Evolutionary conservation across 192 early-diverging fungal genomes (phyloP).

Genomic region (Entomortierella chlamydospora): DNA sequence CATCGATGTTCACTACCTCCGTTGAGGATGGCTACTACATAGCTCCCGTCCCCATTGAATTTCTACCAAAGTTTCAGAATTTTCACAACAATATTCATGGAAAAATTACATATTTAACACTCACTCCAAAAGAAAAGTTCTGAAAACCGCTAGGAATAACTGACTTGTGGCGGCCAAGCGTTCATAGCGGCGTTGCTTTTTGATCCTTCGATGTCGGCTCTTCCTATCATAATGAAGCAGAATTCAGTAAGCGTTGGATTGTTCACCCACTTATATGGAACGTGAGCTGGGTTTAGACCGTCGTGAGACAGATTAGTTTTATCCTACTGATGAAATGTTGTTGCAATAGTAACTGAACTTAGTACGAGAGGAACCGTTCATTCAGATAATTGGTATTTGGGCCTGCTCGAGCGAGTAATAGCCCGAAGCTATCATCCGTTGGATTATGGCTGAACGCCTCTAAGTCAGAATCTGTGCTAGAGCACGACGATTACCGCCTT

Average conservation of each 20-base stretch:
- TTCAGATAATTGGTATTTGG: constrained; percentile 9
- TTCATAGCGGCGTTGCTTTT: too few species aligned
- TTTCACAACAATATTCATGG: too few species aligned
- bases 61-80: too few species aligned
- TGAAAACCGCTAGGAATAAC: too few species aligned
- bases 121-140: too few species aligned
- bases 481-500: too few species aligned
- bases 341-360: constrained; percentile 73
- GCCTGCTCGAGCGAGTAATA: constrained; percentile 5
- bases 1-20: too few species aligned
- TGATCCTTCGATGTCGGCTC: constrained; percentile 7
- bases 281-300: constrained; percentile 94
- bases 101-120: too few species aligned
- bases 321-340: constrained; percentile 88
- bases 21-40: too few species aligned
- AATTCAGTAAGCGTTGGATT: constrained; percentile 88
- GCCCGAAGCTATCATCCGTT: constrained; percentile 6
- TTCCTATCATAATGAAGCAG: constrained; percentile 66
- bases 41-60: too few species aligned
- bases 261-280: constrained; percentile 91
- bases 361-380: neutral
- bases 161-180: too few species aligned
- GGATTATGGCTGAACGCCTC: constrained; percentile 6
- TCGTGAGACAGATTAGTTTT: constrained; percentile 97
- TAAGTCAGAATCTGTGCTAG: too few species aligned